Percentiles rank a stretch among this genome's conserved stretches.
Evolutionary conservation across 306 rosid species (phyloP).

Genomic region (Cucumis sativus): DNA sequence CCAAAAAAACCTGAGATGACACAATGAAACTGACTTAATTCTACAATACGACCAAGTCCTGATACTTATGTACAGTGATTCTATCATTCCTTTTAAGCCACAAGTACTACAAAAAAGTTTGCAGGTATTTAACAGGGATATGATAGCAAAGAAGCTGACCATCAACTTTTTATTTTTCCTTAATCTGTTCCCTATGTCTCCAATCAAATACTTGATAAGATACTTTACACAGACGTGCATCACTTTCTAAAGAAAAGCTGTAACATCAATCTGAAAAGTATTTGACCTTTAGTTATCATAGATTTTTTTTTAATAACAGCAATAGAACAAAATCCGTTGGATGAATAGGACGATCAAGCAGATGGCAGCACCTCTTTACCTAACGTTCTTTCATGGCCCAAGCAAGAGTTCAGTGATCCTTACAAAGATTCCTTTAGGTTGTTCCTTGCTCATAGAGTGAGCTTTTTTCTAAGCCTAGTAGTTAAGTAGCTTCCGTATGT

Average conservation of each 20-base stretch:
- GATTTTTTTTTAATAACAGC: neutral
- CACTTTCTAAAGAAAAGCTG: neutral
- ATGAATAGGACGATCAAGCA: neutral
- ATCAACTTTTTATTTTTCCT: neutral
- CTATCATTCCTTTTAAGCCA: neutral
- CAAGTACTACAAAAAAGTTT: neutral
- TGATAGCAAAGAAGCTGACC: neutral
- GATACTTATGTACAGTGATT: neutral
- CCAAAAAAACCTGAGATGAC: neutral
- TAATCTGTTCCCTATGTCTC: neutral
- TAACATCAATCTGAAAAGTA: neutral
- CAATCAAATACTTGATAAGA: too few relatives aligned
- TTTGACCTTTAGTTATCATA: neutral
- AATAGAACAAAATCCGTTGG: neutral
- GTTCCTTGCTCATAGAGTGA: neutral
- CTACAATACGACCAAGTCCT: neutral
- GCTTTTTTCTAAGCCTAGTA: neutral
- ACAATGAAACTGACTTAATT: neutral
- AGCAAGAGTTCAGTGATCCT: neutral
- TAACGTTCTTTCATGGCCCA: neutral
- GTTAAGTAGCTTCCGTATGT: neutral
- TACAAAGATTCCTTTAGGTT: neutral
- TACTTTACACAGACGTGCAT: too few relatives aligned
- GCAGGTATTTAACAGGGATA: neutral
- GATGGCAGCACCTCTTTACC: neutral